Base-by-base conservation (phyloP, 371 early-diverging fungal species). In the Rhizopus sp. region DNA sequence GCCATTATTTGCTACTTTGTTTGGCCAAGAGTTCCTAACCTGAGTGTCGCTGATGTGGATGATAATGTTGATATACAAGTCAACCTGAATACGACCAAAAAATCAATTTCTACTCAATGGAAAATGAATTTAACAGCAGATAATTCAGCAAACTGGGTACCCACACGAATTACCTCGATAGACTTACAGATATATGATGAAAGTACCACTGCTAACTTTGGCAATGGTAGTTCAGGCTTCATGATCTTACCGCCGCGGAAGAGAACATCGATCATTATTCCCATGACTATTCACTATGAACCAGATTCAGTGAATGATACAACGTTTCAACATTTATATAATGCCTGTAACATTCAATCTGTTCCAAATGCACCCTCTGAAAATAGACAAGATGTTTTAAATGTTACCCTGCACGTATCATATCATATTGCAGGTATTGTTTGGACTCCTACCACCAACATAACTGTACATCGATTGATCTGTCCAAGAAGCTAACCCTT, bases 291-390 rank as follows among this genome's bases (percentile, higher is more conserved):
- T 33, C 44, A 46, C 44, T 64, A 64, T 41, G 60, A 60, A 13
- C 55, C 68, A 10, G 46, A 55, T 12, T 30, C 46, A 5, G 41
- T 39, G 6, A 74, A 68, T 34, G 72, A 67, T 34, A 52, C 68
- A 16, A 77, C 78, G 5, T 68, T 69, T 50, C 63, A 61, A 50
- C 67, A 74, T 35, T 46, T 77, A 3, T 69, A 66, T 39, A 64
- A 64, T 63, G 73, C 70, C 4, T 77, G 75, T 49, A 70, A 63
- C n/a, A 55, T 65, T 10, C 66, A 62, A 35, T 55, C 57, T 7
- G 55, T 48, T 32, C 55, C 59, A 6, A 55, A 55, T 31, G 50
- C 33, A 13, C 62, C 68, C 6, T 54, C 55, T 44, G 55, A 58
- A 12, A 57, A 61, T 17, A 46, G 59, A 39, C 61, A 69, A 55